Base-by-base conservation (phyloP, 176 grass and related monocot species). In the Aegilops bicornis region DNA sequence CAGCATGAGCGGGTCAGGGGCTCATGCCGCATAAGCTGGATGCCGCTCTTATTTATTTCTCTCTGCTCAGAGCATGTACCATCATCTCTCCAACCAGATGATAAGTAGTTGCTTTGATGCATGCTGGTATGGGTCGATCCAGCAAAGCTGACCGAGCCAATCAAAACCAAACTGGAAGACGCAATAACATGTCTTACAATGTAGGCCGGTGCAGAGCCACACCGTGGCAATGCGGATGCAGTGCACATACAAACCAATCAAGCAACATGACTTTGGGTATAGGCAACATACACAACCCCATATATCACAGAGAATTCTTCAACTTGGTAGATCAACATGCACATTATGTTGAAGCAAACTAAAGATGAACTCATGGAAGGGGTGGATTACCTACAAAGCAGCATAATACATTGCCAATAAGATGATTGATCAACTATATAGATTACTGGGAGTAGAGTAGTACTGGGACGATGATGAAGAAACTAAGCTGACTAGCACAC, bases 371-470 rank as follows among this genome's bases (percentile, higher is more conserved):
- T 61, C 7, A 61, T 0, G 0, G 19, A 60, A 60, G 56, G 5
- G 56, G 3, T 60, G 17, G 56, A 60, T 60, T 22, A 60, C 56
- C 56, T 60, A 8, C 7, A 7, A 22, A 3, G 7, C 56, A n/a
- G 7, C 56, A 60, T 60, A 60, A 60, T 60, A 60, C 9, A 60
- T n/a, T 0, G 0, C 0, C 0, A 10, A n/a, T n/a, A 0, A 8
- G 56, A 60, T 60, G 56, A 60, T 60, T 22, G 56, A n/a, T 10
- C 3, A 45, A 45, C 11, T 13, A 45, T 47, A 4, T 50, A 48
- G 16, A 22, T 60, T 22, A 16, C 20, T 22, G 6, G 0, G 0
- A 60, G 2, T n/a, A 20, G 20, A 60, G 0, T 22, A 59, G 56
- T 22, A 9, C 15, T 17, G 12, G 43, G 4, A 52, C 3, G 5